Evolutionary conservation across 257 asterid species (phyloP).

Genomic region (Nicotiana attenuata): DNA sequence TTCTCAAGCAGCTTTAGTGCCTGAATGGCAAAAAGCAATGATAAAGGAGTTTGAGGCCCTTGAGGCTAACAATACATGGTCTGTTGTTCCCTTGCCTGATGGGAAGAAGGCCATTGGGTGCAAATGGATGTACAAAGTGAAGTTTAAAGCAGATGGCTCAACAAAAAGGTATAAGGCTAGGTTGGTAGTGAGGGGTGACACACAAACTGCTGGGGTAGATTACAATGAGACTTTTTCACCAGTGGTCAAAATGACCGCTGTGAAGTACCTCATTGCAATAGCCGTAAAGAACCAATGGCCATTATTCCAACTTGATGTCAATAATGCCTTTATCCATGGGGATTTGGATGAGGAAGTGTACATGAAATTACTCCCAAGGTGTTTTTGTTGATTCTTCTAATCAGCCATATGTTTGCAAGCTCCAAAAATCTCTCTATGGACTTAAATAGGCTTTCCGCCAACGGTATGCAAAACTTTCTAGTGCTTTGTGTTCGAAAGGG

Average conservation of each 20-base stretch:
- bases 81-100: too few relatives aligned
- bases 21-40: background rate
- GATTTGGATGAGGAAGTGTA: background rate
- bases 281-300: too few relatives aligned
- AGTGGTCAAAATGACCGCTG: too few relatives aligned
- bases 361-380: background rate
- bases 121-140: background rate
- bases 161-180: background rate
- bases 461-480: background rate
- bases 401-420: background rate
- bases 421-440: background rate
- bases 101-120: background rate
- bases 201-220: background rate
- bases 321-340: too few relatives aligned
- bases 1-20: background rate
- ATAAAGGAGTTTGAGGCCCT: background rate
- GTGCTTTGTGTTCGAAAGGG: background rate
- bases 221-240: background rate
- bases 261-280: too few relatives aligned
- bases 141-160: background rate
- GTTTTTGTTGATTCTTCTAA: background rate
- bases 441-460: background rate
- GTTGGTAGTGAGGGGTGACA: background rate
- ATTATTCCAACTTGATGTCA: background rate
- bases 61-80: background rate